A percentile compares a stretch with the other conserved stretches of the same genome.
These are phyloP conservation scores for Fusarium circinatum DNA, from an alignment of 2,329 filamentous ascomycete species.

Conservation along the genomic window DNA sequence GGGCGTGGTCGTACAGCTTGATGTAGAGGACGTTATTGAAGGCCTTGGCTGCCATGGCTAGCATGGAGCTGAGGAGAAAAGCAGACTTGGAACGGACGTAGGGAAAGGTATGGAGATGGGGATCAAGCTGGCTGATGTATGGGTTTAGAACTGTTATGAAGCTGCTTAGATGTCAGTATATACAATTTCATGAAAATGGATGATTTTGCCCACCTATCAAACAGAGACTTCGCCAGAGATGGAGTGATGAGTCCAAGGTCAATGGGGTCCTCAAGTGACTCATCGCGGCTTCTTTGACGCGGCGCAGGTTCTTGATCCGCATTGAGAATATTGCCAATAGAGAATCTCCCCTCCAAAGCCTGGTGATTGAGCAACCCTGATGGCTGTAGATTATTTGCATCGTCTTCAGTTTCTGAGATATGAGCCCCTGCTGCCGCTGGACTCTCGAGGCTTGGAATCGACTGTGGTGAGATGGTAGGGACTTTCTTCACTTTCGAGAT, in stretches of 20 bases:
- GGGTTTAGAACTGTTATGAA: not conserved
- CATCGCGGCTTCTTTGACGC: not conserved
- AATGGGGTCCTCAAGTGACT: not conserved
- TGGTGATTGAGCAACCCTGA: not conserved
- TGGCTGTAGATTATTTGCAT: not conserved
- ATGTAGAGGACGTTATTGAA: not conserved
- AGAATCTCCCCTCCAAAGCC: not conserved
- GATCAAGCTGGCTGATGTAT: not conserved
- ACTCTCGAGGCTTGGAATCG: not conserved
- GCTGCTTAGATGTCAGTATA: not conserved
- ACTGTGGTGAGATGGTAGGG: not conserved
- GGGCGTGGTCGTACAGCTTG: not conserved
- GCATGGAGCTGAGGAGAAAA: not conserved
- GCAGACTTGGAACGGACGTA: not conserved
- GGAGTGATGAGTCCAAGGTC: not conserved
- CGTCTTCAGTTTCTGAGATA: not conserved
- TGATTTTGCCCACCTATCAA: not conserved
- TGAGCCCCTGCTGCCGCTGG: not conserved
- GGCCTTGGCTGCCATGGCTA: not conserved
- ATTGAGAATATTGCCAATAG: not conserved
- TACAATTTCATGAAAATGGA: accelerated
- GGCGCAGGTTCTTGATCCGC: not conserved
- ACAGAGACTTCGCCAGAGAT: not conserved
- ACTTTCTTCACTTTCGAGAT: not conserved
- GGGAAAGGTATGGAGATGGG: not conserved